A percentile compares a stretch with the other conserved stretches of the same genome.
Evolutionary conservation across 345 rosid species (phyloP).

Genomic region (Salix brachista): DNA sequence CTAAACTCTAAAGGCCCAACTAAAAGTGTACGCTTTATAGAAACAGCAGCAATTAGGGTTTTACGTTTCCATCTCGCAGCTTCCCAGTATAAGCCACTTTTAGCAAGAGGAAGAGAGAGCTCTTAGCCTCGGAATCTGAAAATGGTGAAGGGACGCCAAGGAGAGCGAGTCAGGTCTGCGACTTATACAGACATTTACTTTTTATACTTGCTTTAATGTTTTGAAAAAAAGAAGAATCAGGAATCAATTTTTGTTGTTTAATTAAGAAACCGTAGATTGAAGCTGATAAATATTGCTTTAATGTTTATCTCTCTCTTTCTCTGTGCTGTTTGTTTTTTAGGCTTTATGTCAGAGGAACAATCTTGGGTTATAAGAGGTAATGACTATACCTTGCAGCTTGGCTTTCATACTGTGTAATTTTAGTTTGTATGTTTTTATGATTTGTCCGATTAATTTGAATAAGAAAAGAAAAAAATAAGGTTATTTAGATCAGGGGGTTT

Average conservation of each 20-base stretch:
- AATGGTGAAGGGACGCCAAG: slow-evolving; percentile 81
- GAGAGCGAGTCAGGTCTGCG: slow-evolving; percentile 71
- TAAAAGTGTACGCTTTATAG: neutral
- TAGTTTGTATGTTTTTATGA: neutral
- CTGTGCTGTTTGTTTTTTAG: slow-evolving; percentile 23
- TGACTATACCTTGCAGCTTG: neutral
- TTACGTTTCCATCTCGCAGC: neutral
- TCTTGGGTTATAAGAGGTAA: slow-evolving; percentile 89
- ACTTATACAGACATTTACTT: neutral
- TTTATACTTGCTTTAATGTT: neutral
- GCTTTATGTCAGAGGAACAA: slow-evolving; percentile 77
- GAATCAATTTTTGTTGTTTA: neutral
- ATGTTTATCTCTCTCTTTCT: neutral
- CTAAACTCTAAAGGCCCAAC: neutral
- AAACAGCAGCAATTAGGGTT: neutral
- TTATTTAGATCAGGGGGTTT: neutral
- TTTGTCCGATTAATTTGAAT: neutral
- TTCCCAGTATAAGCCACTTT: neutral
- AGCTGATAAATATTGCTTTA: neutral
- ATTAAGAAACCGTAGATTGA: neutral
- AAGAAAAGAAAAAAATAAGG: neutral
- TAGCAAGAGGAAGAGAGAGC: neutral
- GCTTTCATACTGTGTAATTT: neutral
- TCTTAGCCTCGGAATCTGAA: neutral
- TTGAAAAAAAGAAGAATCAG: neutral